Evolutionary conservation across 1,139 yeast species (phyloP).

Genomic region (Diutina rugosa): DNA sequence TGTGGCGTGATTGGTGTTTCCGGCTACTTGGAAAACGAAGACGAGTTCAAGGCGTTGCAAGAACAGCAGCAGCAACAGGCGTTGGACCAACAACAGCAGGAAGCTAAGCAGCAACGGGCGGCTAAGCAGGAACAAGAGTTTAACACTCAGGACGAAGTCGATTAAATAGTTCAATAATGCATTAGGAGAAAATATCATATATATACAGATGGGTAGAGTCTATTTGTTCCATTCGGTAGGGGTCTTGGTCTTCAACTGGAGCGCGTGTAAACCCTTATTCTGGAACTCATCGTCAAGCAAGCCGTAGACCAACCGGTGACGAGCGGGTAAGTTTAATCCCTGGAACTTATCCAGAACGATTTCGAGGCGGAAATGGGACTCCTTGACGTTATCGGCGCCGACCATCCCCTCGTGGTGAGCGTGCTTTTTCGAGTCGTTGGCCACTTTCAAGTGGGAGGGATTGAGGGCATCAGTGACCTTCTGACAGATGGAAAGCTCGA

Average conservation of each 20-base stretch:
- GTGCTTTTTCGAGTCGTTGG: constrained; percentile 82
- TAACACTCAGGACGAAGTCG: constrained; percentile 1
- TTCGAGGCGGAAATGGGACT: constrained; percentile 71
- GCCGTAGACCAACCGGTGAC: constrained; percentile 70
- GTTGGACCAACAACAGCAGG: constrained; percentile 8
- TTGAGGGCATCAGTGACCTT: constrained; percentile 34
- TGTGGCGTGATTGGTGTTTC: constrained; percentile 73
- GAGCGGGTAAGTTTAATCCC: constrained; percentile 55
- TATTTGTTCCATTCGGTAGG: constrained; percentile 37
- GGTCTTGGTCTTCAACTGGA: constrained; percentile 79
- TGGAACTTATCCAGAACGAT: constrained; percentile 59
- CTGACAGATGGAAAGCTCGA: constrained; percentile 33
- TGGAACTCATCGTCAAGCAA: constrained; percentile 62
- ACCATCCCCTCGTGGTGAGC: constrained; percentile 79
- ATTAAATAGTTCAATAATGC: not conserved
- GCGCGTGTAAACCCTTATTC: constrained; percentile 71
- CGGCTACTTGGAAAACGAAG: constrained; percentile 18
- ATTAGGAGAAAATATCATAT: not conserved
- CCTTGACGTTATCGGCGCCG: constrained; percentile 60
- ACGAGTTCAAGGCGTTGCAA: constrained; percentile 13
- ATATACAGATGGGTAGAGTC: not conserved
- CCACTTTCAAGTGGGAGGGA: constrained; percentile 42
- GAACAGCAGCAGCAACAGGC: constrained; percentile 12
- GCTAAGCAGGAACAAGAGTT: not conserved
- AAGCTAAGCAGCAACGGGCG: not conserved